These are phyloP conservation scores for Gremmenia infestans DNA, from an alignment of 2,329 filamentous ascomycete species.

Conservation along the genomic window DNA sequence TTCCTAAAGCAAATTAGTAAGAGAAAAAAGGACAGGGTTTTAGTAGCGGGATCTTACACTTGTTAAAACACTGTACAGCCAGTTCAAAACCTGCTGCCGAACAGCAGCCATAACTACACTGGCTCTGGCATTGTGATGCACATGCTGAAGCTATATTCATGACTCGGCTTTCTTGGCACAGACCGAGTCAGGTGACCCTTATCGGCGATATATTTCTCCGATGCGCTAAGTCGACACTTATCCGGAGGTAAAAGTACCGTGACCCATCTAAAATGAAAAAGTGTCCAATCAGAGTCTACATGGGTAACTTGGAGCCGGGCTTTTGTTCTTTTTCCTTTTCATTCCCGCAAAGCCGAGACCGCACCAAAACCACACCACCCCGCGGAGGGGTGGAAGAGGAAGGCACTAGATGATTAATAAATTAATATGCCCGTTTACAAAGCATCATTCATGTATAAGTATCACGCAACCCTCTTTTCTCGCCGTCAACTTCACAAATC, in stretches of 20 bases:
- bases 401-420: not conserved
- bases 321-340: not conserved
- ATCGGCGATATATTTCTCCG: too few species aligned
- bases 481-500: not conserved
- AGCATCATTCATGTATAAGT: not conserved
- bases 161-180: constrained; percentile 9
- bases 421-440: not conserved
- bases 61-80: constrained; percentile 88
- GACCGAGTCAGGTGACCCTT: constrained; percentile 9
- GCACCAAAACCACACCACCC: not conserved
- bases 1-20: constrained; percentile 54
- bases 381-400: not conserved
- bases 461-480: not conserved
- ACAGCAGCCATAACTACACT: constrained; percentile 49
- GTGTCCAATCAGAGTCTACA: too few species aligned
- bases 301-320: not conserved
- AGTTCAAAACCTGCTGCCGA: constrained; percentile 85
- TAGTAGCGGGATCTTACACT: constrained; percentile 47
- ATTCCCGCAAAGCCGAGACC: constrained; percentile 1
- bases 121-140: constrained; percentile 12
- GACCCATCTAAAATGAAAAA: too few species aligned
- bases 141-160: constrained; percentile 21
- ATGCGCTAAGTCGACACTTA: too few species aligned
- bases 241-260: too few species aligned
- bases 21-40: not conserved